Conservation (phyloP, 768 basidiomycete species). For the Suillus bovinus region DNA sequence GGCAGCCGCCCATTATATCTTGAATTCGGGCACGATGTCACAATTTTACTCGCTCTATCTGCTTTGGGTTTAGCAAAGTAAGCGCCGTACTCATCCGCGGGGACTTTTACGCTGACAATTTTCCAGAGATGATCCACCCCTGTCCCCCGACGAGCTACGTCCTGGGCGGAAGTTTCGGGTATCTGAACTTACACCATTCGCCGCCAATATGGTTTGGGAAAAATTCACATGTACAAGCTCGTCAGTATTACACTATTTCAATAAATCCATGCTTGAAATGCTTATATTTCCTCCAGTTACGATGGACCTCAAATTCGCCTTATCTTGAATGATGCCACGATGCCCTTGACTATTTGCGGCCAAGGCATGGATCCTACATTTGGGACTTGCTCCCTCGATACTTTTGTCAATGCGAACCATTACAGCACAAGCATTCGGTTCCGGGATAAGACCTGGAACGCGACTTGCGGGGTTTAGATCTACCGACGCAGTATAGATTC, state of each 20-base stretch:
- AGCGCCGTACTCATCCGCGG: background rate
- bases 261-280: background rate
- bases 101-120: background rate
- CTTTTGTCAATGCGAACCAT: constrained; percentile 33
- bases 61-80: constrained; percentile 36
- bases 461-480: constrained; percentile 31
- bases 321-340: constrained; percentile 41
- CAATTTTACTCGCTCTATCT: constrained; percentile 36
- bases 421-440: constrained; percentile 29
- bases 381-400: constrained; percentile 39
- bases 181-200: constrained; percentile 43
- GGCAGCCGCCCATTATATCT: constrained; percentile 30
- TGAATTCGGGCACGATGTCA: constrained; percentile 42
- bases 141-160: constrained; percentile 29
- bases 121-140: constrained; percentile 34
- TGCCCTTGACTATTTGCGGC: constrained; percentile 39
- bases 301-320: constrained; percentile 41
- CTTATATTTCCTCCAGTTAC: constrained; percentile 23
- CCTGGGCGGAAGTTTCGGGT: constrained; percentile 38
- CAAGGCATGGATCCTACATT: constrained; percentile 28
- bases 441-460: constrained; percentile 37
- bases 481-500: background rate
- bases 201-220: constrained; percentile 45
- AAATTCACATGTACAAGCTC: constrained; percentile 38
- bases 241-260: constrained; percentile 16